Percentiles rank a stretch among this genome's conserved stretches.
phyloP scores from a whole-genome alignment of 129 eudicot genomes.

The Scalesia atractyloides region DNA sequence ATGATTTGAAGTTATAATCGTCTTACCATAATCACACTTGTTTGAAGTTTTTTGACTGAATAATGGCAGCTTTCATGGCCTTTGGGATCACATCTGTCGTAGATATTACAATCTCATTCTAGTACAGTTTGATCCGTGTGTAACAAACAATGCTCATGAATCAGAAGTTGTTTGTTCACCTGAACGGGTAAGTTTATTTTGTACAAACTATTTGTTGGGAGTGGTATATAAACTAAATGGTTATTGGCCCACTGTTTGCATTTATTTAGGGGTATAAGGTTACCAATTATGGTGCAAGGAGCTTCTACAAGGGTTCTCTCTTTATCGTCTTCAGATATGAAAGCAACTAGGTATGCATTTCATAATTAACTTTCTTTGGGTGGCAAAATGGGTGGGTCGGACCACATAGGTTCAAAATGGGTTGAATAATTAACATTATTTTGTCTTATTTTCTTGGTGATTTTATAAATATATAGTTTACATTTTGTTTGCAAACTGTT shows the following conservation, averaged over 20 bases:
- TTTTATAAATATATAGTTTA: background rate
- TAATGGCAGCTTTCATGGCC: constrained; percentile 30
- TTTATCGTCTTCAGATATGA: constrained; percentile 42
- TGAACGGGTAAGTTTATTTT: constrained; percentile 31
- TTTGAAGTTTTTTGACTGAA: constrained; percentile 5
- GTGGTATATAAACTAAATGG: constrained; percentile 15
- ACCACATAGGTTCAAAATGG: background rate
- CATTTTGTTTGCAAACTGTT: constrained; percentile 1
- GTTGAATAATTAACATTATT: background rate
- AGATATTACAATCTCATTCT: constrained; percentile 27
- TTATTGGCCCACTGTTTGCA: constrained; percentile 10
- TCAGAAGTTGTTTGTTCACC: constrained; percentile 47
- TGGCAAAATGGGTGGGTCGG: constrained; percentile 7
- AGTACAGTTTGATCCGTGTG: constrained; percentile 22
- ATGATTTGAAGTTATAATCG: background rate
- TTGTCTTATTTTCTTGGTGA: background rate
- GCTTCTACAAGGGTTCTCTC: constrained; percentile 42
- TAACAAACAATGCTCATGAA: constrained; percentile 38
- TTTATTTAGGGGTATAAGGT: constrained; percentile 40
- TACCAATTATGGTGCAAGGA: constrained; percentile 41
- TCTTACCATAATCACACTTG: background rate
- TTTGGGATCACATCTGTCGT: constrained; percentile 22
- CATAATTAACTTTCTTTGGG: background rate
- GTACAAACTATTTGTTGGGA: background rate
- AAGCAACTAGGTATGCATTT: constrained; percentile 39